Evolutionary conservation across 176 grass and related monocot species (phyloP).

Genomic region (Oryza meyeriana): DNA sequence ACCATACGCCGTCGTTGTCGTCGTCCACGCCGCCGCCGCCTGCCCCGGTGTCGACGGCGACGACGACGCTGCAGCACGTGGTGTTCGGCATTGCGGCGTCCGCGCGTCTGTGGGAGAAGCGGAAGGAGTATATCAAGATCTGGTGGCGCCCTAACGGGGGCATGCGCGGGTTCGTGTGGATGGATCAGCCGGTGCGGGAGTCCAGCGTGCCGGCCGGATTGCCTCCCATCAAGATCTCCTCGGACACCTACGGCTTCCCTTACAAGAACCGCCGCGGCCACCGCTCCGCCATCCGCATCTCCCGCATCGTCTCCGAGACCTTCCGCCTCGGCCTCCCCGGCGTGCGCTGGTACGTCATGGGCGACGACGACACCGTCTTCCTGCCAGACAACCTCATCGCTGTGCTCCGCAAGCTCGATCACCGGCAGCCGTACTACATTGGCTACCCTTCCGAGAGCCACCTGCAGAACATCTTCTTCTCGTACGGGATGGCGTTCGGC

Average conservation of each 20-base stretch:
- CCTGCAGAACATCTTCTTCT: slow-evolving; percentile 75
- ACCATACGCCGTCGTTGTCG: not conserved
- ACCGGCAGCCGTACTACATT: slow-evolving; percentile 73
- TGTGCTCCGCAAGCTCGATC: slow-evolving; percentile 54
- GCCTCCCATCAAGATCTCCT: slow-evolving; percentile 53
- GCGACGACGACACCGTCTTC: slow-evolving; percentile 79
- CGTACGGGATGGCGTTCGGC: slow-evolving; percentile 69
- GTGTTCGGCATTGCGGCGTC: slow-evolving; percentile 76
- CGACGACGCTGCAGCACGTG: slow-evolving; percentile 60
- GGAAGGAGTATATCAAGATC: slow-evolving; percentile 72
- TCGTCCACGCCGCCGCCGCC: not conserved
- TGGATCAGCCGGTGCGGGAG: slow-evolving; percentile 48
- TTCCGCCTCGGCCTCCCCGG: slow-evolving; percentile 49
- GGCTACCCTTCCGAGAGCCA: slow-evolving; percentile 68
- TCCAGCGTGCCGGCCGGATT: slow-evolving; percentile 33
- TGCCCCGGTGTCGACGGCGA: not conserved
- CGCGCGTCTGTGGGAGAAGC: slow-evolving; percentile 53
- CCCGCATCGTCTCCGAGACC: slow-evolving; percentile 74
- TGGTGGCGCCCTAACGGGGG: slow-evolving; percentile 49
- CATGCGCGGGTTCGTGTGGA: slow-evolving; percentile 72
- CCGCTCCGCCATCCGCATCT: slow-evolving; percentile 73
- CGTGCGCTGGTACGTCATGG: slow-evolving; percentile 76
- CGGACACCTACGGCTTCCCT: slow-evolving; percentile 51
- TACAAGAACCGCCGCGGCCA: slow-evolving; percentile 58
- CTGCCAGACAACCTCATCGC: slow-evolving; percentile 56